A percentile compares a stretch with the other conserved stretches of the same genome.
Conservation (phyloP, 257 asterid genomes). For the Paraleonurus japonicus region DNA sequence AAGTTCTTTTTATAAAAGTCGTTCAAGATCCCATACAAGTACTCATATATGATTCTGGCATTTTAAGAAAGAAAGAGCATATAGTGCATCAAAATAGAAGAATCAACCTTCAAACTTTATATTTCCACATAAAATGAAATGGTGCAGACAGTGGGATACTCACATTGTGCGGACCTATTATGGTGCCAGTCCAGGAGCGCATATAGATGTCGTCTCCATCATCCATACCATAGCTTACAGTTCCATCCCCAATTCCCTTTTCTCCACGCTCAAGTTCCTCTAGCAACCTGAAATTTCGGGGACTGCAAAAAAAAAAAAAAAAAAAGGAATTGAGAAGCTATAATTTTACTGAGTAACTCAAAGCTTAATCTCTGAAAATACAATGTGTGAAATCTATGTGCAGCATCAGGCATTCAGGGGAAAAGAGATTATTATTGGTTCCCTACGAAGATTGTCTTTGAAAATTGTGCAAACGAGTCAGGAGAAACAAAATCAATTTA, state of each 20-base stretch:
- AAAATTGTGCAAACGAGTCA: not conserved
- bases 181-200: conserved; percentile 89
- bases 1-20: not conserved
- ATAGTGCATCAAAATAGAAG: not conserved
- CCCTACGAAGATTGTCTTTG: not conserved
- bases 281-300: conserved; percentile 86
- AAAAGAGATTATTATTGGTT: not conserved
- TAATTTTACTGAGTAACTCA: not conserved
- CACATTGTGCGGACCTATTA: conserved; percentile 81
- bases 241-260: conserved; percentile 89
- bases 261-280: conserved; percentile 97
- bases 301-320: conserved; percentile 42
- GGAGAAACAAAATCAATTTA: not conserved
- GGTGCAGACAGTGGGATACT: conserved; percentile 6
- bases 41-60: not conserved
- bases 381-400: too few relatives aligned
- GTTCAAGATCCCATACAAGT: not conserved
- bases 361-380: not conserved
- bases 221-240: conserved; percentile 93
- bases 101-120: not conserved
- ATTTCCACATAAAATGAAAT: not conserved
- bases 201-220: conserved; percentile 85
- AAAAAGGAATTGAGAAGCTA: conserved; percentile 25
- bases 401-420: not conserved
- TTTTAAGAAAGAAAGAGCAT: not conserved